Evolutionary conservation across 495 filamentous ascomycete genomes (phyloP).

Genomic region (Xanthoparmelia taractica): DNA sequence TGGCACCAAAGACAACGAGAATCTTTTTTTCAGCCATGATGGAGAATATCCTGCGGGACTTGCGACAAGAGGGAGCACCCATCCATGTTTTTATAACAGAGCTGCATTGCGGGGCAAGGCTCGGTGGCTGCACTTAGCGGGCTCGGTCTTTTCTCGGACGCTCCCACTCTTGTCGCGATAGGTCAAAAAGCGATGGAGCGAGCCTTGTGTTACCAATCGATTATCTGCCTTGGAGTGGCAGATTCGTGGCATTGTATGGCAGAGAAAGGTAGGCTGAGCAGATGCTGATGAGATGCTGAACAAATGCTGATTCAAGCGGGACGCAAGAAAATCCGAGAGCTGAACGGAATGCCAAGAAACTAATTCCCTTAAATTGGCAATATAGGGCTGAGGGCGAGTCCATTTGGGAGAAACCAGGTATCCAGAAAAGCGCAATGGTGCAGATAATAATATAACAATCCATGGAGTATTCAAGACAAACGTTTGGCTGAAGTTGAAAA

Average conservation of each 20-base stretch:
- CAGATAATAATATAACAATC: too few species aligned
- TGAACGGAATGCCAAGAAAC: neutral
- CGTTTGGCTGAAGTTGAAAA: too few species aligned
- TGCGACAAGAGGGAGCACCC: neutral
- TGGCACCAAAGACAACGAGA: slow-evolving; percentile 51
- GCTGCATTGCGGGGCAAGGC: neutral
- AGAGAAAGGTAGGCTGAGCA: neutral
- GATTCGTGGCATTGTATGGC: neutral
- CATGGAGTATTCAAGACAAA: too few species aligned
- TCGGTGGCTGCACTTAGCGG: neutral
- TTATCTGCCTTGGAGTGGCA: neutral
- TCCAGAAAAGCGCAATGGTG: too few species aligned
- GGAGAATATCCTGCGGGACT: neutral
- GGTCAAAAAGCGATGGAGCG: neutral
- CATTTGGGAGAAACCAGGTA: too few species aligned
- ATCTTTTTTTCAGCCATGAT: slow-evolving; percentile 32
- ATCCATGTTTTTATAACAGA: neutral
- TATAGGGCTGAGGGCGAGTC: too few species aligned
- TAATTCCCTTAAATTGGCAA: neutral
- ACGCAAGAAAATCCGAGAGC: neutral
- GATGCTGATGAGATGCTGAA: neutral
- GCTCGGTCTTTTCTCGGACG: neutral
- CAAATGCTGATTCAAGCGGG: neutral
- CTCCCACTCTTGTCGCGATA: neutral
- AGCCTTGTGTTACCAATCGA: neutral